Conservation (phyloP, 495 filamentous ascomycete species). For the Penicillium dipodomyicola region DNA sequence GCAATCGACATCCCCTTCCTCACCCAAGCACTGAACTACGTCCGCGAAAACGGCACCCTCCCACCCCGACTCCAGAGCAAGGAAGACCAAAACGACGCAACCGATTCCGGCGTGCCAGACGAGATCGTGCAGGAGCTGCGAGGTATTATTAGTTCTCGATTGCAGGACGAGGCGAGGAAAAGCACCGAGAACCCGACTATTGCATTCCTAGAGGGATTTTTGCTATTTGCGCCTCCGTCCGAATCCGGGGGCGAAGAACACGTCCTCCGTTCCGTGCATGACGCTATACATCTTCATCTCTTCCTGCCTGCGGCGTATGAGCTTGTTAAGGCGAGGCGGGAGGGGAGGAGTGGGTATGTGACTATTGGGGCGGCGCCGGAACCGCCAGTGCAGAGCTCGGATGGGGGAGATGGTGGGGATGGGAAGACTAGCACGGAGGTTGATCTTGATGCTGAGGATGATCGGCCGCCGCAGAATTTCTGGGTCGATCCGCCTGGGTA, state of each 20-base stretch:
- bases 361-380: conserved; percentile 58
- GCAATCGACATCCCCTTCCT: conserved; percentile 69
- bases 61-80: conserved; percentile 65
- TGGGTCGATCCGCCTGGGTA: conserved; percentile 94
- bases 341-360: conserved; percentile 77
- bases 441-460: conserved; percentile 39
- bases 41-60: conserved; percentile 61
- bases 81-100: conserved; percentile 71
- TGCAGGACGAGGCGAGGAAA: not conserved
- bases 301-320: conserved; percentile 65
- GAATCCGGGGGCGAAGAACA: conserved; percentile 13
- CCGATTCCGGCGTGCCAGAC: conserved; percentile 47
- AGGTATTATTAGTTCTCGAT: conserved; percentile 11
- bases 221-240: conserved; percentile 60
- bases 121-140: conserved; percentile 19
- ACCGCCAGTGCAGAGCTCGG: conserved; percentile 3
- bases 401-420: not conserved
- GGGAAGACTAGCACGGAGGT: conserved; percentile 16
- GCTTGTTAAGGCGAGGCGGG: conserved; percentile 63
- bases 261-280: conserved; percentile 40
- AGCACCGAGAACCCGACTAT: conserved; percentile 26
- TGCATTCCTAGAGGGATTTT: conserved; percentile 75
- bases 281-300: conserved; percentile 66
- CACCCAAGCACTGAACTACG: conserved; percentile 56
- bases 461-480: conserved; percentile 65